phyloP scores from a whole-genome alignment of 2,329 filamentous ascomycete genomes.

The Microdochium bolleyi region DNA sequence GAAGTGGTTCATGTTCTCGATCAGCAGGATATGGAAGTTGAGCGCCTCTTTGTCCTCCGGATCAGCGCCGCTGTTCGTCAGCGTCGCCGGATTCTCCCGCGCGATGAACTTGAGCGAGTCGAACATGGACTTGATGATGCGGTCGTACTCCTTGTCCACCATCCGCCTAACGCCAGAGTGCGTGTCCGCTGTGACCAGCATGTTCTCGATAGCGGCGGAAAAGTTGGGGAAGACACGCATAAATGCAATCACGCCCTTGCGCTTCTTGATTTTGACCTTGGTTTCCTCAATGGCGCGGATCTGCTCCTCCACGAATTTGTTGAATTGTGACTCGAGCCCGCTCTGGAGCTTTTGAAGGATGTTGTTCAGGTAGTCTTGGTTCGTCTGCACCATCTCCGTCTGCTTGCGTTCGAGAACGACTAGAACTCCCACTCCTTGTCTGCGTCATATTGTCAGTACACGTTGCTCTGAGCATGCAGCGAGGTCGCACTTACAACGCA shows the following conservation, averaged over 20 bases:
- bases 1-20: conserved; percentile 99
- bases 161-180: conserved; percentile 61
- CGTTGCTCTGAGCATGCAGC: background rate
- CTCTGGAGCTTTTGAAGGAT: conserved; percentile 73
- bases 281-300: conserved; percentile 94
- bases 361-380: conserved; percentile 83
- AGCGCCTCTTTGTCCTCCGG: conserved; percentile 91
- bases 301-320: conserved; percentile 88
- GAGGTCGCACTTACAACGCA: conserved; percentile 57
- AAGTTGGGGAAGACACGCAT: conserved; percentile 91
- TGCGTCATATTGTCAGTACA: conserved; percentile 24
- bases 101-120: conserved; percentile 95
- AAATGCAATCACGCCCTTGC: conserved; percentile 92
- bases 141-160: conserved; percentile 80
- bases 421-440: conserved; percentile 84
- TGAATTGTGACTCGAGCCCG: conserved; percentile 67
- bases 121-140: conserved; percentile 92
- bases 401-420: conserved; percentile 74
- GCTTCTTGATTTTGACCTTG: conserved; percentile 98
- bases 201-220: conserved; percentile 73
- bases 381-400: conserved; percentile 74
- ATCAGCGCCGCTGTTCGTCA: conserved; percentile 36
- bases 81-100: conserved; percentile 51
- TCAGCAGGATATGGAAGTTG: conserved; percentile 94
- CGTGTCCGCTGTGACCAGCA: conserved; percentile 54